phyloP scores from a whole-genome alignment of 1,139 yeast genomes.

The Diutina rugosa region DNA sequence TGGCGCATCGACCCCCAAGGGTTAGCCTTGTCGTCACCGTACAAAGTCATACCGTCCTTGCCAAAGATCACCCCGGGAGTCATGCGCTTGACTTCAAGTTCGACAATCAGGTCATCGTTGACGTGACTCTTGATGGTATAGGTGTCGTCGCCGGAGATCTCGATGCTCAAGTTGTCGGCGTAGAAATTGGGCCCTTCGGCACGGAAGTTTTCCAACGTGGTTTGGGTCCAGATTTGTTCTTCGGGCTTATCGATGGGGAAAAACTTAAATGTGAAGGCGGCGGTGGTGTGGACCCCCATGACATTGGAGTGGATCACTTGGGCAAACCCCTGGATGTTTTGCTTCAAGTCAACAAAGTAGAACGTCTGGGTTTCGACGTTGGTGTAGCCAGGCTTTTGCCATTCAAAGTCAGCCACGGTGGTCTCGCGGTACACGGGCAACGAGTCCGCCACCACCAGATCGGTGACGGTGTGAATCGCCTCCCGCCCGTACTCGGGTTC shows the following conservation, averaged over 20 bases:
- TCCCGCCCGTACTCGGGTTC: conserved; percentile 95
- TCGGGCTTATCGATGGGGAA: conserved; percentile 13
- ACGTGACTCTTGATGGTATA: conserved; percentile 58
- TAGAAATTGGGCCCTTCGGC: conserved; percentile 70
- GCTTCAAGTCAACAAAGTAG: conserved; percentile 55
- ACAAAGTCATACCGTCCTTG: conserved; percentile 68
- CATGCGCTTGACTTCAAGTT: conserved; percentile 44
- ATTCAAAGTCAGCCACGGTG: conserved; percentile 50
- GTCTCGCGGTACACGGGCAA: conserved; percentile 35
- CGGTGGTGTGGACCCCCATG: conserved; percentile 80
- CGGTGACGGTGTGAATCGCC: conserved; percentile 77
- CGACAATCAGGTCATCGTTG: conserved; percentile 60
- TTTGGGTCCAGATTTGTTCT: conserved; percentile 67
- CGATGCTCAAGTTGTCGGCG: conserved; percentile 59
- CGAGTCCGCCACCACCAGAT: conserved; percentile 38
- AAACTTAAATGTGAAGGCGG: conserved; percentile 78
- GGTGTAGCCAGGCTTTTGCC: conserved; percentile 67
- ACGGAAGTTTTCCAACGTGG: conserved; percentile 71
- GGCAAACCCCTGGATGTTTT: conserved; percentile 72
- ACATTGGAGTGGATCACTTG: conserved; percentile 91
- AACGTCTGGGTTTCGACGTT: conserved; percentile 94
- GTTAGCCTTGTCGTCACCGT: conserved; percentile 66
- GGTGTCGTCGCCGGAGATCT: conserved; percentile 36
- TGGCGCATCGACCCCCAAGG: conserved; percentile 99
- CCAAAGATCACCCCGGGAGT: conserved; percentile 90